Evolutionary conservation across 768 basidiomycete genomes (phyloP).

Genomic region (Leucogyrophana mollusca): DNA sequence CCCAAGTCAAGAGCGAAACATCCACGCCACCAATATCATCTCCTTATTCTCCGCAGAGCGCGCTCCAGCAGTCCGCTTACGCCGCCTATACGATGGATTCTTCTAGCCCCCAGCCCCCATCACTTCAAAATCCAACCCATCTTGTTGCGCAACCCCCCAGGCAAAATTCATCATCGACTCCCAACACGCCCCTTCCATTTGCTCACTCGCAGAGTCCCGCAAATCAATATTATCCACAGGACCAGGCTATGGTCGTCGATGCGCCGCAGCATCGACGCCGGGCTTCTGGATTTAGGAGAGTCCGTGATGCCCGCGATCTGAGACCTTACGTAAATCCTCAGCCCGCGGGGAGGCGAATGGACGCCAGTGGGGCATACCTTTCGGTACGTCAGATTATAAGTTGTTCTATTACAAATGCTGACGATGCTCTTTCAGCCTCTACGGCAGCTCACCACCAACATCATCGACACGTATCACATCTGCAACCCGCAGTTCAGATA

Average conservation of each 20-base stretch:
- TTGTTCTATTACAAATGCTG: conserved; percentile 1
- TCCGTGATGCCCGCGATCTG: conserved; percentile 75
- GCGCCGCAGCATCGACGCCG: conserved; percentile 57
- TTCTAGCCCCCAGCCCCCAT: conserved; percentile 57
- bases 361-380: conserved; percentile 70
- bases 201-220: conserved; percentile 51
- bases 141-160: conserved; percentile 46
- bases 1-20: conserved; percentile 53
- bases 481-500: conserved; percentile 96
- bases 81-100: conserved; percentile 63
- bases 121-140: conserved; percentile 49
- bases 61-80: conserved; percentile 39
- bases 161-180: conserved; percentile 63
- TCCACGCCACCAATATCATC: conserved; percentile 47
- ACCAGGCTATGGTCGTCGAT: conserved; percentile 77
- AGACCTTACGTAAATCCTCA: conserved; percentile 68
- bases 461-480: conserved; percentile 88
- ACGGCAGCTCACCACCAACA: conserved; percentile 76
- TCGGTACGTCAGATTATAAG: conserved; percentile 57
- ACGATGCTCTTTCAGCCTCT: conserved; percentile 41
- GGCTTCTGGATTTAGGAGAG: conserved; percentile 73
- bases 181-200: conserved; percentile 72
- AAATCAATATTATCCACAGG: conserved; percentile 58
- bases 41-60: conserved; percentile 56
- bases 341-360: conserved; percentile 71